Evolutionary conservation across 441 rosid genomes (phyloP).

Genomic region (Erodium trifolium): DNA sequence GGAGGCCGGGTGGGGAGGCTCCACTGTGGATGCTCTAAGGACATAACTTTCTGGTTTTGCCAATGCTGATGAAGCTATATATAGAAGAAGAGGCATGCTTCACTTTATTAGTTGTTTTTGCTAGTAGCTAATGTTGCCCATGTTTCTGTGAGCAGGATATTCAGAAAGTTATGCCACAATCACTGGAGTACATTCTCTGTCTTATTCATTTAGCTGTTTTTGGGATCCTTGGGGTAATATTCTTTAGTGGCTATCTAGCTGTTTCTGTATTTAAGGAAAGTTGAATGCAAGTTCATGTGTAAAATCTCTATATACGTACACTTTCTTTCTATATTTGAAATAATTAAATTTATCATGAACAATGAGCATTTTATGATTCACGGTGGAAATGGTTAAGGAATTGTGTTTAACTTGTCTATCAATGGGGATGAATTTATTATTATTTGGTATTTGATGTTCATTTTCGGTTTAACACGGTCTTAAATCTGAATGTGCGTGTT

Average conservation of each 20-base stretch:
- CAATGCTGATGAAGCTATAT: background rate
- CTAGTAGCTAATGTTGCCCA: slow-evolving; percentile 5
- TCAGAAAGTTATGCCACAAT: slow-evolving; percentile 33
- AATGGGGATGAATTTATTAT: background rate
- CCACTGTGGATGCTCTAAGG: too few species aligned
- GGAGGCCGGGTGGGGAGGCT: too few species aligned
- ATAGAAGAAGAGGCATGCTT: slow-evolving; percentile 5
- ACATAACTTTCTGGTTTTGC: too few species aligned
- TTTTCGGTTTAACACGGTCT: background rate
- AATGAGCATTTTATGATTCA: too few species aligned
- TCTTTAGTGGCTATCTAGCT: slow-evolving; percentile 1
- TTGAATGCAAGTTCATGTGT: too few species aligned
- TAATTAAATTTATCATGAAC: too few species aligned
- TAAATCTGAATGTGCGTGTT: background rate
- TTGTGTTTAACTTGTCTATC: background rate
- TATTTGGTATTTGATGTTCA: background rate
- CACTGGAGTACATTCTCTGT: slow-evolving; percentile 49
- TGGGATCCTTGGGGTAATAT: slow-evolving; percentile 80
- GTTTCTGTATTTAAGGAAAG: too few species aligned
- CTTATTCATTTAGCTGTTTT: slow-evolving; percentile 67
- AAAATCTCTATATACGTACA: too few species aligned
- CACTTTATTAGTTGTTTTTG: slow-evolving; percentile 5
- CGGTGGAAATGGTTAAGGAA: too few species aligned
- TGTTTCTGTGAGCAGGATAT: slow-evolving; percentile 30
- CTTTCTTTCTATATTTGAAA: too few species aligned